phyloP scores from a whole-genome alignment of 306 rosid species.

The Quercus engelmannii region DNA sequence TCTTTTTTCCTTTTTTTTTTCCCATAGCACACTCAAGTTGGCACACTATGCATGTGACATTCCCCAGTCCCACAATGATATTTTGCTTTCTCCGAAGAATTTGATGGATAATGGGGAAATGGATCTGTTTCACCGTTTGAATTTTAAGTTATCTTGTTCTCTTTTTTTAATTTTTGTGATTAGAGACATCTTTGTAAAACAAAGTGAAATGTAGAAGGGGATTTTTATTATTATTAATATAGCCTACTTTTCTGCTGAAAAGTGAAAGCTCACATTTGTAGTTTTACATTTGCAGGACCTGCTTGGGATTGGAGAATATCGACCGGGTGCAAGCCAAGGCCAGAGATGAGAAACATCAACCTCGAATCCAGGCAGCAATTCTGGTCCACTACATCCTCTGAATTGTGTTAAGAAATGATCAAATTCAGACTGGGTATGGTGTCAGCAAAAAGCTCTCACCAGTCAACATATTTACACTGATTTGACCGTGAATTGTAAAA shows the following conservation, averaged over 20 bases:
- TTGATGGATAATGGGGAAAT: neutral
- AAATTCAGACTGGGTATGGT: neutral
- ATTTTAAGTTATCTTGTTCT: neutral
- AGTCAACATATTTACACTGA: neutral
- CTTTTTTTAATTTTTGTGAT: no score
- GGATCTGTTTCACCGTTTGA: neutral
- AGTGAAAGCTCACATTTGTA: neutral
- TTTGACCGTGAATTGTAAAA: neutral
- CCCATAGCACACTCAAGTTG: neutral
- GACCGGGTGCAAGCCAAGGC: constrained; percentile 66
- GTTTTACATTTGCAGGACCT: constrained; percentile 57
- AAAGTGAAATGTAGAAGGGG: neutral
- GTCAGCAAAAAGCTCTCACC: neutral
- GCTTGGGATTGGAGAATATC: constrained; percentile 91
- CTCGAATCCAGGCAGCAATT: neutral
- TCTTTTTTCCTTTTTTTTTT: fast-evolving
- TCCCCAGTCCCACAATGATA: neutral
- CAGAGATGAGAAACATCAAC: constrained; percentile 21
- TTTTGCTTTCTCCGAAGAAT: neutral
- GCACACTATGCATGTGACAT: neutral
- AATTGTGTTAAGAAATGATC: neutral
- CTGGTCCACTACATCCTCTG: neutral
- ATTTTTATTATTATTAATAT: neutral
- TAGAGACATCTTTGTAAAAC: neutral
- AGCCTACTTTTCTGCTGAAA: neutral